Evolutionary conservation across 176 grass and related monocot genomes (phyloP).

Genomic region (Phoenix roebelenii): DNA sequence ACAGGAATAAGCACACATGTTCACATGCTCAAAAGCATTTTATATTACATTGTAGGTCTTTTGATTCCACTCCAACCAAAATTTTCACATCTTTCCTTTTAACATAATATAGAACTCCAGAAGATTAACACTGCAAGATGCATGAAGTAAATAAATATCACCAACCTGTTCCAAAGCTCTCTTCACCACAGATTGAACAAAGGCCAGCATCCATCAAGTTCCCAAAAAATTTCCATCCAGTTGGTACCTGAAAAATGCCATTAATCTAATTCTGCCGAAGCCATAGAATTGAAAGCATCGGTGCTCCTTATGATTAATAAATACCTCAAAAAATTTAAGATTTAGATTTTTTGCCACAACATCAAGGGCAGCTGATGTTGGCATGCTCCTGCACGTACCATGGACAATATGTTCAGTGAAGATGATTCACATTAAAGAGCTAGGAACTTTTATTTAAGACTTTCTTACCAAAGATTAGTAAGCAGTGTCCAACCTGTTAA

Average conservation of each 20-base stretch:
- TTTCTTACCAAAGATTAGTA: no score
- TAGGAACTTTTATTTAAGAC: no score
- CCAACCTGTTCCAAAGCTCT: slow-evolving; percentile 97
- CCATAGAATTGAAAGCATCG: neutral
- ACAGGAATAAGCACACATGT: no score
- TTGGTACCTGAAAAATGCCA: slow-evolving; percentile 68
- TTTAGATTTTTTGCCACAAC: slow-evolving; percentile 88
- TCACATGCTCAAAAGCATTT: no score
- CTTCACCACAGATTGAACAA: slow-evolving; percentile 97
- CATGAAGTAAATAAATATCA: neutral
- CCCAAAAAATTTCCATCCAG: slow-evolving; percentile 98
- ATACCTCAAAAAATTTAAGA: slow-evolving; percentile 98
- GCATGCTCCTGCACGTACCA: slow-evolving; percentile 83
- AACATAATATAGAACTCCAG: no score
- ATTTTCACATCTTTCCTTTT: no score
- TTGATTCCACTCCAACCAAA: no score
- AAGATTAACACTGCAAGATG: no score
- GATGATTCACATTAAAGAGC: neutral
- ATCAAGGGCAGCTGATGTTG: slow-evolving; percentile 99
- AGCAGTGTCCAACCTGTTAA: no score
- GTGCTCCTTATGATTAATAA: neutral
- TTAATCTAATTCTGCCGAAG: neutral
- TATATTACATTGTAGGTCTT: no score
- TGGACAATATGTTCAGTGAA: slow-evolving; percentile 18
- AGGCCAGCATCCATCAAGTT: slow-evolving; percentile 98